Evolutionary conservation across 805 yeast genomes (phyloP).

Genomic region (Kluyveromyces siamensis): DNA sequence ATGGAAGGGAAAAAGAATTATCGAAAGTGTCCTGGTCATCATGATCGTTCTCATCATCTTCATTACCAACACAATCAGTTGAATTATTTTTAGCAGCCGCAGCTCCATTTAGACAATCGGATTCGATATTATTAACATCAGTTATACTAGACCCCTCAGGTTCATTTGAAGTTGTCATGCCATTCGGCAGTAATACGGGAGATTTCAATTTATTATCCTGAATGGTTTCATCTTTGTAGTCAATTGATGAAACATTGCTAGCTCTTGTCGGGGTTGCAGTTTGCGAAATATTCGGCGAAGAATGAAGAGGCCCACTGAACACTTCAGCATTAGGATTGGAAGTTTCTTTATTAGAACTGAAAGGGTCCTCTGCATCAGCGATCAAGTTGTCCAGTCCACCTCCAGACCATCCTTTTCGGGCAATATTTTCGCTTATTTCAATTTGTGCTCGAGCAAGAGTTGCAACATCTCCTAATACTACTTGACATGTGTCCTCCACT

Average conservation of each 20-base stretch:
- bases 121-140: not conserved
- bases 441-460: slow-evolving; percentile 69
- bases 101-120: not conserved
- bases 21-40: slow-evolving; percentile 22
- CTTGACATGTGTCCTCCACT: slow-evolving; percentile 52
- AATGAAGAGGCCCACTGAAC: not conserved
- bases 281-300: not conserved
- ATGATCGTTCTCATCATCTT: slow-evolving; percentile 5
- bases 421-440: slow-evolving; percentile 71
- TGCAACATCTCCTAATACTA: slow-evolving; percentile 47
- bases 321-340: not conserved
- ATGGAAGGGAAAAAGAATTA: slow-evolving; percentile 46
- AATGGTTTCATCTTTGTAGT: not conserved
- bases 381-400: slow-evolving; percentile 73
- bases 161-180: not conserved
- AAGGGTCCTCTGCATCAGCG: slow-evolving; percentile 58
- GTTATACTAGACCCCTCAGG: not conserved
- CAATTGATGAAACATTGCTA: not conserved
- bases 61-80: not conserved
- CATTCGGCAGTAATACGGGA: slow-evolving; percentile 5
- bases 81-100: not conserved
- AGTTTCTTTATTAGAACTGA: slow-evolving; percentile 26
- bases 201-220: not conserved
- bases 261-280: not conserved
- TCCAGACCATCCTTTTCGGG: slow-evolving; percentile 79